Evolutionary conservation across 2,329 filamentous ascomycete genomes (phyloP).

Genomic region (Pochonia chlamydosporia): DNA sequence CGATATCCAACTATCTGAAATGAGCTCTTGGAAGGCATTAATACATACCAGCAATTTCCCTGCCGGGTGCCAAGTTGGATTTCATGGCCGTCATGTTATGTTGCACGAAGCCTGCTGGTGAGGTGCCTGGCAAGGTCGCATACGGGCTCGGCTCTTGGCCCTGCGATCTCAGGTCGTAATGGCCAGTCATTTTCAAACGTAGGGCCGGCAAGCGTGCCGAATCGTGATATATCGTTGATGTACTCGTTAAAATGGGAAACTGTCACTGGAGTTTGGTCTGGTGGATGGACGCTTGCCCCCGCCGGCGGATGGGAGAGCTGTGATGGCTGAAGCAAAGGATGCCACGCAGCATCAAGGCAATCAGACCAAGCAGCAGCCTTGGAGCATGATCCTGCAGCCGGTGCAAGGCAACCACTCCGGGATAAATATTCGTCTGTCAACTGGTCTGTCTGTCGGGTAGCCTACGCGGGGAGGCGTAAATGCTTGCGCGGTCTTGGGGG

Average conservation of each 20-base stretch:
- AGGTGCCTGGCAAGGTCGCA: slow-evolving; percentile 26
- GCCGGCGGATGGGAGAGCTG: not conserved
- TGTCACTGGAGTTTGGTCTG: too few relatives aligned
- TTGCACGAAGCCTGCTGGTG: slow-evolving; percentile 19
- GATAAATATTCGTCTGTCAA: not conserved
- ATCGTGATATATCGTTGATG: not conserved
- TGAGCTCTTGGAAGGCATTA: not conserved
- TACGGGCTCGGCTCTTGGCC: slow-evolving; percentile 23
- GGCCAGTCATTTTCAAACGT: slow-evolving; percentile 19
- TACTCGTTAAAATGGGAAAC: not conserved
- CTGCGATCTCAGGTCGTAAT: slow-evolving; percentile 22
- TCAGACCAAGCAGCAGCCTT: not conserved
- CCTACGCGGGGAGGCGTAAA: slow-evolving; percentile 1
- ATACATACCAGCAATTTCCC: slow-evolving; percentile 22
- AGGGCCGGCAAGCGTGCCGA: not conserved
- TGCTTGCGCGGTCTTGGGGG: slow-evolving; percentile 7
- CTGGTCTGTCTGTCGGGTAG: too few relatives aligned
- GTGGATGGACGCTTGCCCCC: not conserved
- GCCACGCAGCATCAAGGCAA: not conserved
- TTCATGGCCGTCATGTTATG: slow-evolving; percentile 28
- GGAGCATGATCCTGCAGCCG: not conserved
- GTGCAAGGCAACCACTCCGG: not conserved
- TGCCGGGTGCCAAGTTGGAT: slow-evolving; percentile 17
- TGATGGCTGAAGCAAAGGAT: not conserved
- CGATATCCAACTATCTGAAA: not conserved